Conservation (phyloP, 2,329 filamentous ascomycete species). For the Xylariaceae sp. region DNA sequence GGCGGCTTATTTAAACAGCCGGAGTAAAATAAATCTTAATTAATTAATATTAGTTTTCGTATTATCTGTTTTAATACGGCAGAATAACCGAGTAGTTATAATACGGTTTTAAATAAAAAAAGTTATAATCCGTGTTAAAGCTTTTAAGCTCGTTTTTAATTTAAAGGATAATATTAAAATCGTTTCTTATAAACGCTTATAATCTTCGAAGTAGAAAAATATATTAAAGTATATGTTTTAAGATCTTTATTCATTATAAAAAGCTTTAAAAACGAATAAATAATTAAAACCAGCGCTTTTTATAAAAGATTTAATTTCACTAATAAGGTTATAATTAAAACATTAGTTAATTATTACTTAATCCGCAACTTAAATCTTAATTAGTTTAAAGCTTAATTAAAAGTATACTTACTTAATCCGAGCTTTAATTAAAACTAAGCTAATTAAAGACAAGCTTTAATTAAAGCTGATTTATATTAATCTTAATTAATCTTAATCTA, state of each 20-base stretch:
- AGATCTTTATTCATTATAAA: background rate
- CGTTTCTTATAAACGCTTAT: background rate
- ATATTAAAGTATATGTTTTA: slow-evolving; percentile 1
- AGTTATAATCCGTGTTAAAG: too few species aligned
- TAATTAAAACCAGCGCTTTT: background rate
- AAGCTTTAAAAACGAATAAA: background rate
- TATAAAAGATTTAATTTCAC: background rate
- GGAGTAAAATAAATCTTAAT: too few species aligned
- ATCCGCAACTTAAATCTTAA: background rate
- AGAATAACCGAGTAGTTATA: too few species aligned
- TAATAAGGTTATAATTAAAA: slow-evolving; percentile 1
- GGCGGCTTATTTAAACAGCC: too few species aligned
- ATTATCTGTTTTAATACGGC: too few species aligned
- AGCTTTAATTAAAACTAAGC: background rate
- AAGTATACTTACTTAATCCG: too few species aligned
- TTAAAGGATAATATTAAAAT: too few species aligned
- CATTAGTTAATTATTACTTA: background rate
- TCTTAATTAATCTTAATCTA: background rate
- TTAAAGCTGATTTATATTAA: too few species aligned
- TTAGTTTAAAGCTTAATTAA: too few species aligned
- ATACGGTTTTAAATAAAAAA: too few species aligned
- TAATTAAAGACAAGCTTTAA: background rate
- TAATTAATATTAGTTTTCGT: too few species aligned
- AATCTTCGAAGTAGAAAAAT: background rate
- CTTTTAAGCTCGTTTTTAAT: too few species aligned